Base-by-base conservation (phyloP, 2,329 filamentous ascomycete species). In the Curvularia eragrostidis region DNA sequence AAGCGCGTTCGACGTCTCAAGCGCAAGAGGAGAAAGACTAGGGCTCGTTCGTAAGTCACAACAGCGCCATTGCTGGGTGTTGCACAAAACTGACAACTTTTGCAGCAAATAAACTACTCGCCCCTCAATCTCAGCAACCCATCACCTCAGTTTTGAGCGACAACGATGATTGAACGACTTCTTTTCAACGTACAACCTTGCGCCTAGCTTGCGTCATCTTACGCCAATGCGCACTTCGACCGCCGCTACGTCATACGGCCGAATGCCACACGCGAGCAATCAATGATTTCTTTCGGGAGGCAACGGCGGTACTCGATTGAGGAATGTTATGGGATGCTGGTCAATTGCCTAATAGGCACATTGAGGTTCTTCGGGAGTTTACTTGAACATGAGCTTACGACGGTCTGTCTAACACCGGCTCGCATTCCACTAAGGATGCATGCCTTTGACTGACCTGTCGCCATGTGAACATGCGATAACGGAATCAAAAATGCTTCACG, bases 21-120 rank as follows among this genome's bases (percentile, higher is more conserved):
- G 91, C 90, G 93, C 81, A 99, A 99, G 93, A 93, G 95, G 86
- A 96, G 95, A 93, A 99, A 99, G 94, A 97, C 95, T 85, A 89
- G 95, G 82, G 95, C 94, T 78, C 86, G 95, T 85, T 93, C 89
- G 95, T 98, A 87, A 87, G 93, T 83, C 8, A 21, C 65, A 39
- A 28, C 56, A 41, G 41, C 12, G 30, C 12, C 47, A 26, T 28
- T 19, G 30, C 23, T 10, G 39, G 32, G 30, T 21, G 15, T 21
- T 38, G 10, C 12, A 21, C 12, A n/a, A 30, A 12, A 48, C 65
- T 69, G 54, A 67, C 61, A 62, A 15, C 23, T 13, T 8, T 41
- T n/a, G 7, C 64, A 80, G 79, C 78, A 80, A 80, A 74, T 80
- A 83, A 83, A 77, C 80, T 68, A 72, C 77, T 82, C 80, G 79